Base-by-base conservation (phyloP, 768 basidiomycete genomes). In the Boletus eberwhitei region DNA sequence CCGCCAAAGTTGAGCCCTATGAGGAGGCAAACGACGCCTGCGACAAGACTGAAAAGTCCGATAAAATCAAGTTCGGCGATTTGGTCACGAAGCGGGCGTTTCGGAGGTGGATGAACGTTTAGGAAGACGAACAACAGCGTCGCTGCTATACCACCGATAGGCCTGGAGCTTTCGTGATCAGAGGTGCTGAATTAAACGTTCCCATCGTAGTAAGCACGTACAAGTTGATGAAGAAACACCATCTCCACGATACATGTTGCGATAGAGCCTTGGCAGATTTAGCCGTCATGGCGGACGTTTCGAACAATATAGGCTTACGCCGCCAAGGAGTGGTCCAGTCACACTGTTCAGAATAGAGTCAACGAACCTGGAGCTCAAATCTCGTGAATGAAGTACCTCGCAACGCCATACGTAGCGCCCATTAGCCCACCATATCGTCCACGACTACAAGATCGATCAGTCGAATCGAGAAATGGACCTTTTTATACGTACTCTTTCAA, bases 381-480 rank as follows among this genome's bases (percentile, higher is more conserved):
- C 2, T 6, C 13, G 22, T 4, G 21, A 41, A 37, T 32, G 14
- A 6, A 11, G 4, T 53, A 76, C 77, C 80, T 78, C 0, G 82
- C 79, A 49, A 80, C 79, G 5, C 91, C 92, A 85, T 88, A 93
- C 0, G 88, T 88, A 0, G 89, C 86, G n/a, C 82, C 89, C 41
- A 91, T 71, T 3, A 85, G 71, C 5, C 90, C 90, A 26, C 82
- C 82, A 60, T 85, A 93, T 59, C 88, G 87, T 5, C 88, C 92
- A 64, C 91, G 87, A 57, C 85, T 87, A 50, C 52, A 37, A 24
- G 7, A 47, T 21, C 16, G 17, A 29, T 54, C 22, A 53, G 46
- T 29, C 17, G 34, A 14, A 13, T 35, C n/a, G 14, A 4, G 2
- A 35, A 31, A 19, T 43, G 2, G 26, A 46, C 39, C 1, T 8